Conservation (phyloP, 2,329 filamentous ascomycete species). For the Diplodia corticola region DNA sequence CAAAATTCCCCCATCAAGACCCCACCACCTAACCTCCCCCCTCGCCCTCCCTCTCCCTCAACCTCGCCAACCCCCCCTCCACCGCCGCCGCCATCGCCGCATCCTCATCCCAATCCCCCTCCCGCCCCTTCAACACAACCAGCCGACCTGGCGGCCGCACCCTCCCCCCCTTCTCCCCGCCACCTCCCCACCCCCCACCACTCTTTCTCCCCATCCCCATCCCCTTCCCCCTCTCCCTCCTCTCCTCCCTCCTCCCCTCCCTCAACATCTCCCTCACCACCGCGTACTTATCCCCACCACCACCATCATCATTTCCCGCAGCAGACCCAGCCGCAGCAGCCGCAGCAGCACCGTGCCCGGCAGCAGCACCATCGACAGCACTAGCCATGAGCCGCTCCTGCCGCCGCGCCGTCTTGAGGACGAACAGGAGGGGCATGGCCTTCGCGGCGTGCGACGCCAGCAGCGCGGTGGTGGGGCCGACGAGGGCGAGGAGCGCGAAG, state of each 20-base stretch:
- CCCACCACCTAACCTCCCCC: neutral
- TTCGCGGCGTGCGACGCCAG: neutral
- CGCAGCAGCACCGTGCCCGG: too few relatives aligned
- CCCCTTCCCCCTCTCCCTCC: too few relatives aligned
- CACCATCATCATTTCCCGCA: too few relatives aligned
- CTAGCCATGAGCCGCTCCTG: too few relatives aligned
- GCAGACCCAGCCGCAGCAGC: too few relatives aligned
- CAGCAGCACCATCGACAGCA: too few relatives aligned
- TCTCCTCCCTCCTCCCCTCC: neutral
- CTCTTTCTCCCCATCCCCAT: neutral
- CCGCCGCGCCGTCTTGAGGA: too few relatives aligned
- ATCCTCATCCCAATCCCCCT: neutral
- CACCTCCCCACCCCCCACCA: neutral
- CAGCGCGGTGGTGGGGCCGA: neutral
- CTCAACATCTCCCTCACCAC: neutral
- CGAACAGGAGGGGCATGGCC: neutral
- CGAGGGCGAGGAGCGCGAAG: neutral
- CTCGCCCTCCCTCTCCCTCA: neutral
- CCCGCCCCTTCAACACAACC: neutral
- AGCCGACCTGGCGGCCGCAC: neutral
- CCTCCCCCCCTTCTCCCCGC: too few relatives aligned
- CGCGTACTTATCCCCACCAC: too few relatives aligned
- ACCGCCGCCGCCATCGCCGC: neutral
- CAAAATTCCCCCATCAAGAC: too few relatives aligned
- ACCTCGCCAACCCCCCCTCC: neutral